A percentile compares a stretch with the other conserved stretches of the same genome.
Evolutionary conservation across 2,329 filamentous ascomycete species (phyloP).

Genomic region (Daldinia eschscholtzii): DNA sequence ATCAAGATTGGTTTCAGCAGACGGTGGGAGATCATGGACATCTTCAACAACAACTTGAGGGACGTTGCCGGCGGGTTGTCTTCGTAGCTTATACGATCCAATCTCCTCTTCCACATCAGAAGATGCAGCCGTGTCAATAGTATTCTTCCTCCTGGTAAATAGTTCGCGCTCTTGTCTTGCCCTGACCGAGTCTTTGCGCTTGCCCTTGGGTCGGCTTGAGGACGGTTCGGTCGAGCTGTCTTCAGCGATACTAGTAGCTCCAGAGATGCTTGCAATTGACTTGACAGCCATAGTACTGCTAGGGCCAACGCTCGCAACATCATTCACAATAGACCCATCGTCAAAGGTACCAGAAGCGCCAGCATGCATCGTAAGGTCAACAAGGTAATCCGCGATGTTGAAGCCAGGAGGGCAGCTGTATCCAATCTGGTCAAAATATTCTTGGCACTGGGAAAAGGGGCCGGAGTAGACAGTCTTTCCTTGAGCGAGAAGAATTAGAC

Average conservation of each 20-base stretch:
- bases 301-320: slow-evolving; percentile 77
- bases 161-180: slow-evolving; percentile 90
- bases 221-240: slow-evolving; percentile 72
- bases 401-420: slow-evolving; percentile 96
- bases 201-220: slow-evolving; percentile 73
- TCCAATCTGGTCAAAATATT: slow-evolving; percentile 91
- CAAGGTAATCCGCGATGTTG: slow-evolving; percentile 98
- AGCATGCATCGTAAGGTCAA: slow-evolving; percentile 98
- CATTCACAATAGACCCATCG: slow-evolving; percentile 65
- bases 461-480: slow-evolving; percentile 95
- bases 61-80: slow-evolving; percentile 56
- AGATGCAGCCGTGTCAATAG: slow-evolving; percentile 72
- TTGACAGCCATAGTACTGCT: slow-evolving; percentile 92
- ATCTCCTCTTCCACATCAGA: slow-evolving; percentile 67
- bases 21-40: slow-evolving; percentile 70
- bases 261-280: slow-evolving; percentile 87
- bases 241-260: slow-evolving; percentile 75
- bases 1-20: slow-evolving; percentile 83
- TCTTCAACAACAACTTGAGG: slow-evolving; percentile 77
- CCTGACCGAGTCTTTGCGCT: slow-evolving; percentile 83
- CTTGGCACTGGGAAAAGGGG: slow-evolving; percentile 87
- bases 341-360: slow-evolving; percentile 72
- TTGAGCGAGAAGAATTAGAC: slow-evolving; percentile 89
- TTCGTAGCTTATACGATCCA: slow-evolving; percentile 65
- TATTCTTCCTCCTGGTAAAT: slow-evolving; percentile 83